Base-by-base conservation (phyloP, 2,329 filamentous ascomycete genomes). In the Leptographium procerum region DNA sequence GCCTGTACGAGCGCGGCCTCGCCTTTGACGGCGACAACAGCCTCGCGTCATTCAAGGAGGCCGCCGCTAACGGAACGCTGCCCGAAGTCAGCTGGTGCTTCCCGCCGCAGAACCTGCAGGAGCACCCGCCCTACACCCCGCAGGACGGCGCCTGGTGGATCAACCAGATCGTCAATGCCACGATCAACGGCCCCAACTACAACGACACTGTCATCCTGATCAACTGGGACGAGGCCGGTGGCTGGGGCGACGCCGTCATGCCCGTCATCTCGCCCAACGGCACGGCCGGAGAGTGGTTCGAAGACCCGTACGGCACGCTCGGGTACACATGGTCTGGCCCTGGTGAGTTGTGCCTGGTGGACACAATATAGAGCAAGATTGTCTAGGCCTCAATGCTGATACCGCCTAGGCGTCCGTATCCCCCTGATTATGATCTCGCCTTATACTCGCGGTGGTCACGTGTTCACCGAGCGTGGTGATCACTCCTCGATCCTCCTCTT, bases 401-500 rank as follows among this genome's bases (percentile, higher is more conserved):
- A 36, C 33, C 5, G 5, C 4, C 64, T n/a, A 14, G 70, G 70
- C 31, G 75, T 79, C 64, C 77, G 79, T 9, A 69, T 81, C 2
- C 79, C 79, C 0, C 77, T 81, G 60, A 77, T 77, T 62, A 79
- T 82, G 66, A 71, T 82, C 57, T 81, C 79, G 0, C 79, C 79
- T 0, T 82, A 76, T 73, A 82, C 78, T 0, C 75, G 78, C 16
- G 76, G 76, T 13, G 76, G 75, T 10, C 73, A 77, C 26, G 77
- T 82, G 2, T 80, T 78, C 61, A 79, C 77, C 0, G 78, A 81
- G 64, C 76, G 77, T 50, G 71, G 74, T 6, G 79, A 82, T 63
- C 79, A 82, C 66, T 80, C 73, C 61, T 81, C 78, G 0, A 78
- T 81, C 59, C 77, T 81, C 31, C 67, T 78, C 48, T 81, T 82